A percentile compares a stretch with the other conserved stretches of the same genome.
phyloP scores from a whole-genome alignment of 2,329 filamentous ascomycete genomes.

The Sporothrix sp. region DNA sequence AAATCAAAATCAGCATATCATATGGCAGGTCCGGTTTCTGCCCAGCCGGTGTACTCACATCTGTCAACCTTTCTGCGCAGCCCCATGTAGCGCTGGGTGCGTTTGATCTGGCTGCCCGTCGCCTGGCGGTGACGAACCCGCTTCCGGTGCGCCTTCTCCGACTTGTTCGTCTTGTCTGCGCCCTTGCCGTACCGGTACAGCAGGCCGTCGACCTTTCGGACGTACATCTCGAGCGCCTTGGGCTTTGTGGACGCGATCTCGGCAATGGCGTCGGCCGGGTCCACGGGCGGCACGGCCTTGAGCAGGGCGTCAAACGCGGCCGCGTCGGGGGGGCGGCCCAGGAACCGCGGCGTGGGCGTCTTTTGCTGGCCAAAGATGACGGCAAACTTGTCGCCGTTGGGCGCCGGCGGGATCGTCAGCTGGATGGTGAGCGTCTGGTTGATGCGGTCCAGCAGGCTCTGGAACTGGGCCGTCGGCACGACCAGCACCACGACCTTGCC shows the following conservation, averaged over 20 bases:
- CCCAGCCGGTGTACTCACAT: neutral
- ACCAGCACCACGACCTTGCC: constrained; percentile 54
- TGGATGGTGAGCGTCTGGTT: constrained; percentile 46
- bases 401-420: constrained; percentile 48
- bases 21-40: too few relatives aligned
- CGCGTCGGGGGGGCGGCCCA: constrained; percentile 46
- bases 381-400: constrained; percentile 44
- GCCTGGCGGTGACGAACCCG: neutral
- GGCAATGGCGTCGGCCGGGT: constrained; percentile 3
- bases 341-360: constrained; percentile 56
- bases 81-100: constrained; percentile 62
- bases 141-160: constrained; percentile 20
- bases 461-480: constrained; percentile 56
- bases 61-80: constrained; percentile 35
- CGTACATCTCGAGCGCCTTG: neutral
- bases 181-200: neutral
- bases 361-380: constrained; percentile 51
- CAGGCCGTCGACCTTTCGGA: constrained; percentile 9
- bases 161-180: constrained; percentile 31
- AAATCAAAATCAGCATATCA: too few relatives aligned
- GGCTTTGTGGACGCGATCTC: neutral
- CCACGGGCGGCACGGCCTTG: constrained; percentile 7
- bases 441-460: constrained; percentile 53
- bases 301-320: constrained; percentile 26
- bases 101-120: constrained; percentile 28